Percentiles rank a stretch among this genome's conserved stretches.
These are phyloP conservation scores for Talaromyces sp. DNA, from an alignment of 2,329 filamentous ascomycete species.

Conservation along the genomic window DNA sequence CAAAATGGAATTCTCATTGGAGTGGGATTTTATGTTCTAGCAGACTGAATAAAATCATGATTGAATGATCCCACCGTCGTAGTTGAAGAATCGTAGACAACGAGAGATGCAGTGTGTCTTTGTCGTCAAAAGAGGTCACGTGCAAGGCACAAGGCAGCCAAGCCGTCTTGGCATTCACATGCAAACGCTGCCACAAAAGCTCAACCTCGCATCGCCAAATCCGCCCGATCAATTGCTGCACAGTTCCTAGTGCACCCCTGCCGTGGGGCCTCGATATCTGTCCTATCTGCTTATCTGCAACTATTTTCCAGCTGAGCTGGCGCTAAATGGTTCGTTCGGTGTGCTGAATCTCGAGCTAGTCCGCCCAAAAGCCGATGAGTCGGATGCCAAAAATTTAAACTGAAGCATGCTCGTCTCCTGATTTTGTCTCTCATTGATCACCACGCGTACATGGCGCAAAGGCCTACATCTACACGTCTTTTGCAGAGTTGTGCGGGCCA, in stretches of 20 bases:
- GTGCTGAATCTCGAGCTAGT: not conserved
- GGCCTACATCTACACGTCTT: not conserved
- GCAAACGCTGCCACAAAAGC: not conserved
- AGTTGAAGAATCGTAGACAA: no score
- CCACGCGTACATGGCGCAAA: not conserved
- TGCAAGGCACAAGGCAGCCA: no score
- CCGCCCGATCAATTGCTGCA: no score
- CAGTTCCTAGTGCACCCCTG: no score
- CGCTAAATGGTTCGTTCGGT: not conserved
- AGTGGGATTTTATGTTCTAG: no score
- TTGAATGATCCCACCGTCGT: no score
- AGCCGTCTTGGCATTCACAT: not conserved
- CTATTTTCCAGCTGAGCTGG: not conserved
- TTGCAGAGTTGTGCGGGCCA: not conserved
- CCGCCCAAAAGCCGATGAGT: not conserved
- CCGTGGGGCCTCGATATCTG: not conserved
- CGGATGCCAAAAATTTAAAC: not conserved
- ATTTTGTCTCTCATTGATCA: not conserved
- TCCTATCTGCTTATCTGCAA: not conserved
- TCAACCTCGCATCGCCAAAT: not conserved
- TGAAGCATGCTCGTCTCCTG: not conserved
- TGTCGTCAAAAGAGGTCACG: not conserved
- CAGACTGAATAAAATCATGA: no score
- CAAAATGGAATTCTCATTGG: no score
- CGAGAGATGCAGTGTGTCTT: no score